Conservation (phyloP, 2,329 filamentous ascomycete species). For the Calonectria fujianensis region DNA sequence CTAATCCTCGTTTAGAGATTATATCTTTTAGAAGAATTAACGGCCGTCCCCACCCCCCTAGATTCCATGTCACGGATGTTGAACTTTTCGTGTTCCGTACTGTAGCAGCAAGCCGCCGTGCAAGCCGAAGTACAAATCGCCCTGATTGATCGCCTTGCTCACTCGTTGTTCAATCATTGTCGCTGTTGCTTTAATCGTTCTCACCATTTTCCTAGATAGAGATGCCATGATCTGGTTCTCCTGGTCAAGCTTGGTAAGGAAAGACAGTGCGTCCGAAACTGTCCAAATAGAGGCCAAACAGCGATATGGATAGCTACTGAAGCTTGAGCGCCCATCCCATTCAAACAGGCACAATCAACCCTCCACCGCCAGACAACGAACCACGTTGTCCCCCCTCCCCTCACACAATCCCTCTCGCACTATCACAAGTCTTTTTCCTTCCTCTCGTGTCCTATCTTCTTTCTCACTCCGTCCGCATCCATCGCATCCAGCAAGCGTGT, state of each 20-base stretch:
- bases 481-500: slow-evolving; percentile 19
- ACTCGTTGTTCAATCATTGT: neutral
- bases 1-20: slow-evolving; percentile 14
- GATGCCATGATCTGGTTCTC: neutral
- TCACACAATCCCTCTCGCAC: slow-evolving; percentile 36
- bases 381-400: slow-evolving; percentile 39
- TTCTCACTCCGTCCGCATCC: slow-evolving; percentile 14
- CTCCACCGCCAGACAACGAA: slow-evolving; percentile 44
- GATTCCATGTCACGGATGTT: slow-evolving; percentile 36
- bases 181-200: no score
- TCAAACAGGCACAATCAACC: slow-evolving; percentile 38
- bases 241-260: neutral
- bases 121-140: slow-evolving; percentile 22
- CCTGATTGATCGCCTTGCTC: slow-evolving; percentile 22
- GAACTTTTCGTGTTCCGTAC: slow-evolving; percentile 2
- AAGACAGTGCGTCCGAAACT: slow-evolving; percentile 24
- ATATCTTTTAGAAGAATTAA: slow-evolving; percentile 35
- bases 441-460: slow-evolving; percentile 26
- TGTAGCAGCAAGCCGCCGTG: slow-evolving; percentile 18
- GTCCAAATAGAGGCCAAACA: slow-evolving; percentile 29
- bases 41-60: slow-evolving; percentile 29
- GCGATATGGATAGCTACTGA: slow-evolving; percentile 26
- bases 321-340: slow-evolving; percentile 30
- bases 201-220: neutral
- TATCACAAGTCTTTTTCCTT: neutral